Evolutionary conservation across 2,329 filamentous ascomycete genomes (phyloP), one percentile per base, ranked within the genome.

Genomic region (Trichoderma oligosporum): DNA sequence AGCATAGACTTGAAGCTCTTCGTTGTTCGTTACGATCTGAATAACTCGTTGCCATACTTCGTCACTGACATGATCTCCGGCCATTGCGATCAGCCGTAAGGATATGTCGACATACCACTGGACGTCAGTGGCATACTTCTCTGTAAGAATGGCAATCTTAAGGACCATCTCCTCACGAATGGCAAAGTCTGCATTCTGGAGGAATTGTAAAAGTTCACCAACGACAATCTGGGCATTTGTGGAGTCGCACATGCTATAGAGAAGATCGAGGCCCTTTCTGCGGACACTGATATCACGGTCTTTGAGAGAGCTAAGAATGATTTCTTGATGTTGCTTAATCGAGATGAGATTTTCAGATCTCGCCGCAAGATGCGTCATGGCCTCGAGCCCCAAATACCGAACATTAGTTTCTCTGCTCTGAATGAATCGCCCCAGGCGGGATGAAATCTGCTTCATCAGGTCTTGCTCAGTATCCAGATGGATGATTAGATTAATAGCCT

Each of bases 21-120:
- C 94, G 72, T 99, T 99, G 78, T 99, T 99, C 55, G 94, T 97
- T 59, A 97, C 92, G 65, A 99, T 97, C 71, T 99, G 94, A 61
- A 96, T 97, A 56, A 99, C 93, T 65, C 94, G 86, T 71, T 99
- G 94, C 94, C 94, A 99, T 16, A 99, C 94, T 74, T 99, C 94
- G 62, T 99, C 95, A 72, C 93, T 97, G 64, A 99, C 93, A 71
- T 99, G 94, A 68, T 99, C 94, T 64, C 94, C 94, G 3, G 95
- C 94, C 84, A 97, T 92, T 58, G 93, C 91, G 59, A 99, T 92
- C 52, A 99, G 82, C 56, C 93, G 86, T 63, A 99, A 79, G 9
- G 94, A 96, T 64, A 97, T 97, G 70, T 99, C 93, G 61, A 99
- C 95, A 72, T 99, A 99, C 94, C 94, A 99, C 76, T 97, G 93